Evolutionary conservation across 2,329 filamentous ascomycete species (phyloP), one percentile per base, ranked within the genome.

Genomic region (Ophiostoma australiae): DNA sequence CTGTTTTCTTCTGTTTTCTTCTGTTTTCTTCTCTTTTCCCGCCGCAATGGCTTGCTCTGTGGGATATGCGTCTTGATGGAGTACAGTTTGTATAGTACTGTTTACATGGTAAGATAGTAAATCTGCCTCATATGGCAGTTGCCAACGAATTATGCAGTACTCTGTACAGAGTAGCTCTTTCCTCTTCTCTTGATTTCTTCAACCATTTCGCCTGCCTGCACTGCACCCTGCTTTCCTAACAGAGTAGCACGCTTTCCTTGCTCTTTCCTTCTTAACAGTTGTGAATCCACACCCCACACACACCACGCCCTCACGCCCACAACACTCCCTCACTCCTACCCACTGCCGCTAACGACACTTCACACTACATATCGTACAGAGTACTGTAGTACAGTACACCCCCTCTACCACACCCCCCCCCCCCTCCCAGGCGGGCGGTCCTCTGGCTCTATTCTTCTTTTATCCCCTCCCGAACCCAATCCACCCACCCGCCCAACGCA

Each of bases 341-440:
- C 44, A 48, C 44, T 48, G 20, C 44, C 44, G 20, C 44, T 20
- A 48, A 7, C 44, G 7, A 7, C 5, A 48, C 27, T 31, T 31
- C 27, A 31, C 27, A 31, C 27, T 31, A 31, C 27, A 31, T 31
- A 31, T n/a, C 37, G 10, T 11, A n/a, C n/a, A n/a, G n/a, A 31
- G 27, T 31, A 3, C 27, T 31, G 27, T 3, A 31, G 27, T 31
- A 31, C 27, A 31, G 27, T 31, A 3, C 35, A 37, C 63, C 20
- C 13, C 63, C 63, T 39, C 15, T 23, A 20, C 15, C 35, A n/a
- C 33, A 39, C 63, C 7, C 63, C 20, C 39, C 63, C 20, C 39
- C 35, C 61, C 61, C 61, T 37, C 33, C 63, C 63, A 66, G 63
- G 63, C 63, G 63, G 33, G 63, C 35, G 63, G 63, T 66, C 63